Evolutionary conservation across 805 yeast genomes (phyloP), one percentile per base, ranked within the genome.

Genomic region (Yarrowia osloensis): DNA sequence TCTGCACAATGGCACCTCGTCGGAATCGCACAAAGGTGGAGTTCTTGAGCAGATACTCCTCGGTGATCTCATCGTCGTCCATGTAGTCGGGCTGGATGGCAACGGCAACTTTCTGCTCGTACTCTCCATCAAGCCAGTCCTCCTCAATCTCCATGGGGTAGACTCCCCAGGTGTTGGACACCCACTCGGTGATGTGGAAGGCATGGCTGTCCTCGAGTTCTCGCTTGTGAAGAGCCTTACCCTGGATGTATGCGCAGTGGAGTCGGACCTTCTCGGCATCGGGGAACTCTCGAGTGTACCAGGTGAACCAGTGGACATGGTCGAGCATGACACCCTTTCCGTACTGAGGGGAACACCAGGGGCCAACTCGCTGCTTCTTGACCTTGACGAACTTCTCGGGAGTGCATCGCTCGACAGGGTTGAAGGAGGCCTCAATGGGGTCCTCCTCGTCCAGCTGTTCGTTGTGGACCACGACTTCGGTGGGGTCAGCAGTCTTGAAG

Each of bases 341-440:
- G 72, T 89, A 93, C 37, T 79, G 80, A 13, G 97, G 97, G 22
- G 90, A 84, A 76, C 97, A 91, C 76, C 91, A 90, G n/a, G 97
- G 97, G 63, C 81, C 95, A 44, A 91, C 84, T 1, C 80, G 81
- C 21, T 26, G 67, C 33, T 86, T 87, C 40, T 80, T 68, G 9
- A 93, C 94, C 74, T 87, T 88, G 71, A 79, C 81, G 74, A 89
- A 91, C 57, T 84, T 77, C 66, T 88, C 88, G 2, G 97, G 97
- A 4, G 92, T 89, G 78, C 97, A 91, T 77, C 97, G 83, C 73
- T 90, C 83, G 59, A 91, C 76, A 0, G 97, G 97, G 73, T 88
- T 89, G 74, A 91, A 80, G 21, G 82, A 78, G 49, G 84, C 86
- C 71, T 91, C 91, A 67, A 80, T 83, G 72, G 82, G 84, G 0